Conservation (phyloP, 495 filamentous ascomycete species). For the Neurospora sp. region DNA sequence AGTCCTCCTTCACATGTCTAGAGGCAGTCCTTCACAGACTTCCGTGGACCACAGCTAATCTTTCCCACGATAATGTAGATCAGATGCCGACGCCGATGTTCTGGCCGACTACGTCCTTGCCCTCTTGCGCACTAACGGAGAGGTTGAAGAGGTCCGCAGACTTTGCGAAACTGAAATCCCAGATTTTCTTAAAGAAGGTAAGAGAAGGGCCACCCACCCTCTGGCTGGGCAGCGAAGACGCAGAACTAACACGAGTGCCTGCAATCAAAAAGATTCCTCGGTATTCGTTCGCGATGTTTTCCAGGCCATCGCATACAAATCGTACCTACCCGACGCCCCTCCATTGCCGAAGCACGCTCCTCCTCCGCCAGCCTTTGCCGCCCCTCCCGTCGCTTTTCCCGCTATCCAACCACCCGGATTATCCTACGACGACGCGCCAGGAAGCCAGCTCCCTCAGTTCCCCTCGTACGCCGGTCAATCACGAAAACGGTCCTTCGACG, state of each 20-base stretch:
- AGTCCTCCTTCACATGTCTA: neutral
- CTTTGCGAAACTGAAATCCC: slow-evolving; percentile 70
- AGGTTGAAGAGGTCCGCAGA: slow-evolving; percentile 59
- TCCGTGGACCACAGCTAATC: neutral
- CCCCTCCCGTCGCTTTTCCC: slow-evolving; percentile 9
- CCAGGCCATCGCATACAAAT: slow-evolving; percentile 53
- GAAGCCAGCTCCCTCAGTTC: neutral
- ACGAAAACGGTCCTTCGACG: slow-evolving; percentile 20
- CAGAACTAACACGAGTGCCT: neutral
- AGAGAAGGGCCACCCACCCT: slow-evolving; percentile 11
- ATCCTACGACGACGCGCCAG: slow-evolving; percentile 16
- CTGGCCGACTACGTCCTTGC: slow-evolving; percentile 93
- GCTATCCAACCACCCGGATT: slow-evolving; percentile 5
- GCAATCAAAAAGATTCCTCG: slow-evolving; percentile 46
- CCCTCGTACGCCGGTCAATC: slow-evolving; percentile 8
- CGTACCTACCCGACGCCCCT: slow-evolving; percentile 47
- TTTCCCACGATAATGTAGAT: slow-evolving; percentile 40
- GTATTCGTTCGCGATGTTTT: slow-evolving; percentile 85
- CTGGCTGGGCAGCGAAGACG: neutral
- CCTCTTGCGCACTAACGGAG: slow-evolving; percentile 72
- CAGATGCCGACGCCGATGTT: slow-evolving; percentile 90
- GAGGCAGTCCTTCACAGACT: neutral
- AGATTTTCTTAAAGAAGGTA: slow-evolving; percentile 81
- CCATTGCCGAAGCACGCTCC: slow-evolving; percentile 24
- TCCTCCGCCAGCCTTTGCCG: slow-evolving; percentile 8